Percentiles rank a stretch among this genome's conserved stretches.
These are phyloP conservation scores for Gynostemma pentaphyllum DNA, from an alignment of 306 rosid species.

Conservation along the genomic window DNA sequence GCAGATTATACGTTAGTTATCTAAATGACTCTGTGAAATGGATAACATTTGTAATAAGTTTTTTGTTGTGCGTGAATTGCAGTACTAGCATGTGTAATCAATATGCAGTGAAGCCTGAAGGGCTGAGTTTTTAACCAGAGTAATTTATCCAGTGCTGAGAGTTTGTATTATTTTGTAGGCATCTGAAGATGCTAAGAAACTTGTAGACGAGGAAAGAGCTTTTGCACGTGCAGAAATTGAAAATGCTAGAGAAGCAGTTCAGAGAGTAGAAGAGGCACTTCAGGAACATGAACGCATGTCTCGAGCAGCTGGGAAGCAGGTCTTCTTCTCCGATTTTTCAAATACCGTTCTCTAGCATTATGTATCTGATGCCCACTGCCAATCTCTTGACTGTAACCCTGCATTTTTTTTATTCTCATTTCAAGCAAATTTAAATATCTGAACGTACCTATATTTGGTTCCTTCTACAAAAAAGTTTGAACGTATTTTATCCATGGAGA, in stretches of 20 bases:
- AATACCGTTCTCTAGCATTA: neutral
- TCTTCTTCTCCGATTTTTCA: conserved; percentile 10
- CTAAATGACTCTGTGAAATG: neutral
- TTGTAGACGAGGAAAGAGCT: conserved; percentile 88
- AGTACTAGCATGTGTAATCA: neutral
- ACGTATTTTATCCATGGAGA: too few species aligned
- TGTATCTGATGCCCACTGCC: neutral
- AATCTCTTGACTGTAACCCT: neutral
- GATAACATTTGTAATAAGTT: neutral
- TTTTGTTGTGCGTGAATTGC: neutral
- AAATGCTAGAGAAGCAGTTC: conserved; percentile 85
- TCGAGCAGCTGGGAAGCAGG: conserved; percentile 70
- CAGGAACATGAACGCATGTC: conserved; percentile 69
- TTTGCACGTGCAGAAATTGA: conserved; percentile 94
- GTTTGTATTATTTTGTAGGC: conserved; percentile 44
- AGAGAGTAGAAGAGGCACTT: conserved; percentile 79
- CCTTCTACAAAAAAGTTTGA: too few species aligned
- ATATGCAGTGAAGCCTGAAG: neutral
- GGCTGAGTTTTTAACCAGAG: neutral
- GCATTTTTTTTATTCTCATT: neutral
- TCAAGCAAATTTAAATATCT: too few species aligned
- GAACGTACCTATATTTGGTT: too few species aligned
- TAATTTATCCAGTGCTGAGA: conserved; percentile 9
- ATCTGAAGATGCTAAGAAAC: conserved; percentile 83
- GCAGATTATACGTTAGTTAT: neutral